Evolutionary conservation across 2,329 filamentous ascomycete species (phyloP).

Genomic region (Phaeosphaeriaceae sp.): DNA sequence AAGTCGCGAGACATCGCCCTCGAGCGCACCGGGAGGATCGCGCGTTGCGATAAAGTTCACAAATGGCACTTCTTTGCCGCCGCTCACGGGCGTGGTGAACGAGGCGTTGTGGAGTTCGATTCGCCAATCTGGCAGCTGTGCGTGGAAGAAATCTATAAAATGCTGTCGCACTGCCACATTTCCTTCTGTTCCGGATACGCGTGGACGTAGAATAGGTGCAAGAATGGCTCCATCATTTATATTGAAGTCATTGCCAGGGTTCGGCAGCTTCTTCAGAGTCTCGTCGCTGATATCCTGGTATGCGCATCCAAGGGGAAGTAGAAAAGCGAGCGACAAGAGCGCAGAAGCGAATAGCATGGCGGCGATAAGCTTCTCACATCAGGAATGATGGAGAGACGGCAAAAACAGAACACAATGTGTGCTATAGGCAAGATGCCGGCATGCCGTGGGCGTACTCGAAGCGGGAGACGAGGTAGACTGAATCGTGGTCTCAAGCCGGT

Average conservation of each 20-base stretch:
- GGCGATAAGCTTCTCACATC: slow-evolving; percentile 19
- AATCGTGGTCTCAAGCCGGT: slow-evolving; percentile 27
- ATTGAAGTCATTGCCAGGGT: slow-evolving; percentile 77
- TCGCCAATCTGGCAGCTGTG: slow-evolving; percentile 79
- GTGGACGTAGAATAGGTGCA: slow-evolving; percentile 83
- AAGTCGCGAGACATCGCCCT: slow-evolving; percentile 80
- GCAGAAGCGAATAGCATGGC: slow-evolving; percentile 26
- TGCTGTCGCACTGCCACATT: slow-evolving; percentile 79
- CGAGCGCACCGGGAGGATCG: slow-evolving; percentile 80
- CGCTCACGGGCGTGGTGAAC: slow-evolving; percentile 78
- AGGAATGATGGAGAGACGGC: neutral
- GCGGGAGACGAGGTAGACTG: slow-evolving; percentile 4
- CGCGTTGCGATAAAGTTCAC: slow-evolving; percentile 87
- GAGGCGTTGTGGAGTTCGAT: slow-evolving; percentile 89
- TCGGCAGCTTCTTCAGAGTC: slow-evolving; percentile 74
- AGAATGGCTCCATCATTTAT: slow-evolving; percentile 79
- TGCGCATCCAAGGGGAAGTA: slow-evolving; percentile 47
- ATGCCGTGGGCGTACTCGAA: slow-evolving; percentile 13
- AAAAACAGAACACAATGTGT: slow-evolving; percentile 6
- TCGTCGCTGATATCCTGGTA: slow-evolving; percentile 75
- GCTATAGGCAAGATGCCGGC: slow-evolving; percentile 8
- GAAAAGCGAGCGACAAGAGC: slow-evolving; percentile 30
- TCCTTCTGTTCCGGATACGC: slow-evolving; percentile 85
- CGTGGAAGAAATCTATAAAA: slow-evolving; percentile 82
- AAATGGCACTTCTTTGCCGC: slow-evolving; percentile 78